Evolutionary conservation across 352 stramenopile species (phyloP).

Genomic region (Phytophthora citrophthora): DNA sequence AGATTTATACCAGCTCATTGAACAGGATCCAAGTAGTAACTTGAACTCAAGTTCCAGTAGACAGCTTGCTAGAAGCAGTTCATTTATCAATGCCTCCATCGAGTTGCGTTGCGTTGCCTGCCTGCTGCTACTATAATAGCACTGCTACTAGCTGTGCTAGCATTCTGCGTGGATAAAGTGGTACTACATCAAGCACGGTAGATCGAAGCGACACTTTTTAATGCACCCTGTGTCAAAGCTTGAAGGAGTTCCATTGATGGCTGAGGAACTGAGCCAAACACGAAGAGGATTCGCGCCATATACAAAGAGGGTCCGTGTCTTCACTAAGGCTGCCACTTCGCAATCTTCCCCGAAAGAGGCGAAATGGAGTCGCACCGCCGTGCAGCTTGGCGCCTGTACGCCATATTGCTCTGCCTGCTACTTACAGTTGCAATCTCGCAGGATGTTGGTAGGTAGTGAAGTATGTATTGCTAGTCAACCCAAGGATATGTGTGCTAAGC

Average conservation of each 20-base stretch:
- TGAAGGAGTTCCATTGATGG: slow-evolving; percentile 11
- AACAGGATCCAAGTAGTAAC: too few relatives aligned
- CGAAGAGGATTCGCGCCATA: background rate
- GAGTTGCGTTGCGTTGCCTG: too few relatives aligned
- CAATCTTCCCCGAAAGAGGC: background rate
- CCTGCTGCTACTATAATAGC: too few relatives aligned
- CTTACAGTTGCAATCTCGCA: background rate
- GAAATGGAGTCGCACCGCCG: background rate
- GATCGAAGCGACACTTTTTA: too few relatives aligned
- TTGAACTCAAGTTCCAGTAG: too few relatives aligned
- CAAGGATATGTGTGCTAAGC: background rate
- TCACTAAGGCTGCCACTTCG: background rate
- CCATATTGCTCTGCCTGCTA: background rate
- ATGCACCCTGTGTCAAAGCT: slow-evolving; percentile 5
- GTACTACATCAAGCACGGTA: too few relatives aligned
- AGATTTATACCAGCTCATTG: too few relatives aligned
- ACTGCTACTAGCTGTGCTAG: too few relatives aligned
- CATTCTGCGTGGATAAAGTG: too few relatives aligned
- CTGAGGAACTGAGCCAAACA: background rate
- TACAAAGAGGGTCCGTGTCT: background rate
- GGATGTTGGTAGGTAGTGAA: background rate
- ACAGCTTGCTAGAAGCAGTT: too few relatives aligned
- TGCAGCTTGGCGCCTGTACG: background rate
- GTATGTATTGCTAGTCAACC: background rate
- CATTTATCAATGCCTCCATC: too few relatives aligned